These are phyloP conservation scores for Arabidopsis hybrid DNA, from an alignment of 441 rosid species.

Conservation along the genomic window DNA sequence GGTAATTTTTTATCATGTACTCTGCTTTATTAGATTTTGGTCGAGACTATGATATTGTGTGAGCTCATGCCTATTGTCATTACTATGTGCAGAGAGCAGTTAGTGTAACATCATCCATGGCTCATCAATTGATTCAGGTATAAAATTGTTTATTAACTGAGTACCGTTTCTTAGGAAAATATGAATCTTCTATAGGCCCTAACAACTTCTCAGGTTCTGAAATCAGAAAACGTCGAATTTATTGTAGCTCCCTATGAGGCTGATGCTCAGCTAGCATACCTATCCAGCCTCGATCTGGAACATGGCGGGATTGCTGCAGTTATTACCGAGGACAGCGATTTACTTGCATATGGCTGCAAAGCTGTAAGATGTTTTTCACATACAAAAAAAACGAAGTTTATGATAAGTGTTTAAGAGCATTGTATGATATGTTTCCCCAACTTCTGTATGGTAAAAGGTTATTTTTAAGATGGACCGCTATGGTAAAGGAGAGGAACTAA, in stretches of 20 bases:
- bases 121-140: slow-evolving; percentile 82
- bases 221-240: slow-evolving; percentile 76
- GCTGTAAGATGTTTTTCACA: slow-evolving; percentile 70
- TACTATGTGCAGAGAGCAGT: slow-evolving; percentile 69
- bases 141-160: slow-evolving; percentile 4
- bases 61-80: slow-evolving; percentile 29
- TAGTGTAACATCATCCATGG: slow-evolving; percentile 81
- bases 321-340: slow-evolving; percentile 91
- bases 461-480: slow-evolving; percentile 85
- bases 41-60: slow-evolving; percentile 8
- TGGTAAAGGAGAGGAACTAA: slow-evolving; percentile 82
- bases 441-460: slow-evolving; percentile 51
- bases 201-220: slow-evolving; percentile 62
- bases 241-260: slow-evolving; percentile 96
- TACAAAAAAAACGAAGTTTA: not conserved
- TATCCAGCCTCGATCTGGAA: slow-evolving; percentile 67
- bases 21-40: slow-evolving; percentile 21
- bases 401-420: slow-evolving; percentile 17
- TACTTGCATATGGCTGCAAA: slow-evolving; percentile 85
- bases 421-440: slow-evolving; percentile 40
- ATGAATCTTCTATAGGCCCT: slow-evolving; percentile 17
- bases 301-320: slow-evolving; percentile 83
- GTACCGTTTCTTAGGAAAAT: not conserved
- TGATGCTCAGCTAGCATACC: slow-evolving; percentile 89
- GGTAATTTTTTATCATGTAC: not conserved